Evolutionary conservation across 345 rosid species (phyloP).

Genomic region (Litchi chinensis): DNA sequence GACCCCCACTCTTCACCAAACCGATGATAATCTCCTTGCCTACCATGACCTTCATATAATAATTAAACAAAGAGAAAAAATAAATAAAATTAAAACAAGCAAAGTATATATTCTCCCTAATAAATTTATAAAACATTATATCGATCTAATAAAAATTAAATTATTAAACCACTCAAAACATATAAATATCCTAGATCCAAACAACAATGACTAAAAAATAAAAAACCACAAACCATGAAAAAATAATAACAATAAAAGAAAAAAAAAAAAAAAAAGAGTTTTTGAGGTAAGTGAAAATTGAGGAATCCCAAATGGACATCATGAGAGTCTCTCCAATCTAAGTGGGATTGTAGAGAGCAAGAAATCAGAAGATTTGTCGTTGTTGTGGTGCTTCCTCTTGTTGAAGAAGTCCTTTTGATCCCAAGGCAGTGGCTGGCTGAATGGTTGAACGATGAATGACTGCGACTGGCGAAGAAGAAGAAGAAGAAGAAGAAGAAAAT

Average conservation of each 20-base stretch:
- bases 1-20: constrained; percentile 60
- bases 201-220: neutral
- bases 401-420: constrained; percentile 85
- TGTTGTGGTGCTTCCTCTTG: constrained; percentile 63
- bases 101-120: constrained; percentile 18
- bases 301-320: constrained; percentile 63
- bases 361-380: constrained; percentile 44
- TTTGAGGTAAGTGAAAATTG: constrained; percentile 76
- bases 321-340: constrained; percentile 77
- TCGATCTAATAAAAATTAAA: neutral
- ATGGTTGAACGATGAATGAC: too few species aligned
- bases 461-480: too few species aligned
- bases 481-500: too few species aligned
- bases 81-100: constrained; percentile 33
- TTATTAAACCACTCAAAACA: neutral
- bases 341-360: constrained; percentile 14
- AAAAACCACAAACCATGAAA: too few species aligned
- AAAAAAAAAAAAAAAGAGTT: constrained; percentile 39
- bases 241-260: neutral
- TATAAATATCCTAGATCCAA: neutral
- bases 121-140: neutral
- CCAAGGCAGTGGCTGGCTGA: constrained; percentile 64
- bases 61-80: constrained; percentile 34
- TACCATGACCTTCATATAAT: constrained; percentile 75
- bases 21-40: constrained; percentile 80